A percentile compares a stretch with the other conserved stretches of the same genome.
phyloP scores from a whole-genome alignment of 176 grass and related monocot species.

The Eragrostis curvula region DNA sequence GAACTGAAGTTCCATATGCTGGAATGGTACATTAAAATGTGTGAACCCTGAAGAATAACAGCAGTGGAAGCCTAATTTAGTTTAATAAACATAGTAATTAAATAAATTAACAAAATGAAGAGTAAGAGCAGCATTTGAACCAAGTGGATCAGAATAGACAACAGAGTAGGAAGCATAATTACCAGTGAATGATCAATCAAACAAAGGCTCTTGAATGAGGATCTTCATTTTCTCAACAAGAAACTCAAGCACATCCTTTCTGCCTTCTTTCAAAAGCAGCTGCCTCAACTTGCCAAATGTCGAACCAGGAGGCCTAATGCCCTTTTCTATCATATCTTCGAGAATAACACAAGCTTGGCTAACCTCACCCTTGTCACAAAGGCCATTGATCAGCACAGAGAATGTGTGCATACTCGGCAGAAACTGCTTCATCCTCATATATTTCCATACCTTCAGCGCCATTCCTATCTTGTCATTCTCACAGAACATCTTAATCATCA shows the following conservation, averaged over 20 bases:
- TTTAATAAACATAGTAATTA: neutral
- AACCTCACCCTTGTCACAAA: conserved; percentile 78
- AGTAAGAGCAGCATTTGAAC: neutral
- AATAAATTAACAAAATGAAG: neutral
- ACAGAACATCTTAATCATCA: conserved; percentile 98
- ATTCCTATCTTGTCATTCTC: conserved; percentile 71
- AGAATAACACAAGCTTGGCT: conserved; percentile 73
- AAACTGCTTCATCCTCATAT: conserved; percentile 87
- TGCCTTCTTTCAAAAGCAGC: conserved; percentile 78
- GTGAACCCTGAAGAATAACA: conserved; percentile 28
- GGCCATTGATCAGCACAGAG: conserved; percentile 88
- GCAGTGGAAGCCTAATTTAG: neutral
- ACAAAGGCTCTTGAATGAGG: conserved; percentile 82
- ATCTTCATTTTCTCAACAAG: conserved; percentile 90
- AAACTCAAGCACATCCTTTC: conserved; percentile 91
- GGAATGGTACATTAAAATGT: neutral
- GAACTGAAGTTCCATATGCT: conserved; percentile 7
- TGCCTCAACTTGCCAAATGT: conserved; percentile 92
- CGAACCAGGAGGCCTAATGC: conserved; percentile 85
- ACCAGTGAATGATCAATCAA: conserved; percentile 52
- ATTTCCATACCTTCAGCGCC: conserved; percentile 94
- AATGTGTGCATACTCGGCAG: conserved; percentile 92
- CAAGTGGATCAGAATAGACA: neutral
- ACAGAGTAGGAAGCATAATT: neutral
- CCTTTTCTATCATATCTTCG: conserved; percentile 98